These are phyloP conservation scores for Agapanthus africanus DNA, from an alignment of 106 monocot genomes.

Conservation along the genomic window DNA sequence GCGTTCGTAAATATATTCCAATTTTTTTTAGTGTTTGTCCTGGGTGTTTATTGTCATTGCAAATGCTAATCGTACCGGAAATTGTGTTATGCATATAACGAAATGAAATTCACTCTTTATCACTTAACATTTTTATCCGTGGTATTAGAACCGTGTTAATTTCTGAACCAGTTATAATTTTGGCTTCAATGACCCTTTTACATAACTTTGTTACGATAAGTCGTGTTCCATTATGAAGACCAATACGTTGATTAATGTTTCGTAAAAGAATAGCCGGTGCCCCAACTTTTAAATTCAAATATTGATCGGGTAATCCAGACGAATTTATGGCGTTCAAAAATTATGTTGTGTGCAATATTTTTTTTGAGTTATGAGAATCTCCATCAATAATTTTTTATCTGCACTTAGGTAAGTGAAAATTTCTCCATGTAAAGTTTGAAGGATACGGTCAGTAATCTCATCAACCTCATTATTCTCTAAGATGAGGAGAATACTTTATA, in stretches of 20 bases:
- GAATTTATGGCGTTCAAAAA: constrained; percentile 1
- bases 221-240: constrained; percentile 15
- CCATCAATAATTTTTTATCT: background rate
- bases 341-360: background rate
- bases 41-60: too few relatives aligned
- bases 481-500: too few relatives aligned
- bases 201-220: constrained; percentile 5
- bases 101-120: too few relatives aligned
- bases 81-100: too few relatives aligned
- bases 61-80: too few relatives aligned
- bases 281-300: constrained; percentile 9
- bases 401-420: background rate
- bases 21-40: too few relatives aligned
- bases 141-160: background rate
- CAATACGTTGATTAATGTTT: constrained; percentile 8
- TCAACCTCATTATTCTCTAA: background rate
- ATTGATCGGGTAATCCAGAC: background rate
- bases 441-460: background rate
- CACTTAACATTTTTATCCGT: too few relatives aligned
- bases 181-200: constrained; percentile 4
- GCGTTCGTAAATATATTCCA: too few relatives aligned
- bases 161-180: background rate
- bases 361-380: background rate
- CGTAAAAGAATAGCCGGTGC: constrained; percentile 9
- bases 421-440: background rate